These are phyloP conservation scores for Cryptosporidium baileyi DNA, from an alignment of 169 alveolate species.

Conservation along the genomic window DNA sequence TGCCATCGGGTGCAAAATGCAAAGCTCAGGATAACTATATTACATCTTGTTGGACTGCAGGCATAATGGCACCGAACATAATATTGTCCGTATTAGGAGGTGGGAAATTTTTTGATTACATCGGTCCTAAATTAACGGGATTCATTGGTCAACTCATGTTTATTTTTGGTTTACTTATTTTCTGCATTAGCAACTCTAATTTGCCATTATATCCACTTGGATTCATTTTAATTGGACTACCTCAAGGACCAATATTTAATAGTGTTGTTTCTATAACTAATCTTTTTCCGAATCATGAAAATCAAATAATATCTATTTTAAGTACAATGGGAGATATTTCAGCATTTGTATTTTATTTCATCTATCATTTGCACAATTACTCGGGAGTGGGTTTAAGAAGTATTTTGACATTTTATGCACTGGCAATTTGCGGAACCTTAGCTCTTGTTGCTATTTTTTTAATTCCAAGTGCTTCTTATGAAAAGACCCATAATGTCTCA, in stretches of 20 bases:
- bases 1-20: slow-evolving; percentile 65
- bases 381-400: slow-evolving; percentile 10
- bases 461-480: slow-evolving; percentile 27
- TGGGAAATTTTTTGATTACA: slow-evolving; percentile 49
- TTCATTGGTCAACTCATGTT: slow-evolving; percentile 60
- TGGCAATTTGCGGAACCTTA: slow-evolving; percentile 36
- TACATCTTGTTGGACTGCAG: slow-evolving; percentile 69
- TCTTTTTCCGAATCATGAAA: slow-evolving; percentile 48
- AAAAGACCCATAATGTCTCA: neutral
- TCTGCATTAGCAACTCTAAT: slow-evolving; percentile 25
- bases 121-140: slow-evolving; percentile 64
- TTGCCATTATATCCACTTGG: slow-evolving; percentile 65
- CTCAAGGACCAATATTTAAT: slow-evolving; percentile 68
- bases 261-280: slow-evolving; percentile 57
- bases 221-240: slow-evolving; percentile 54
- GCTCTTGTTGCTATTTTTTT: slow-evolving; percentile 25
- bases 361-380: slow-evolving; percentile 26
- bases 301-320: slow-evolving; percentile 58
- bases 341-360: slow-evolving; percentile 61
- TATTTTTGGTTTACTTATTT: slow-evolving; percentile 28
- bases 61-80: slow-evolving; percentile 64
- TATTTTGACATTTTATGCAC: slow-evolving; percentile 26
- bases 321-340: slow-evolving; percentile 69
- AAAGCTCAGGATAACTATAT: slow-evolving; percentile 47
- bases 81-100: slow-evolving; percentile 57